Base-by-base conservation (phyloP, 495 filamentous ascomycete genomes). In the Evernia prunastri region DNA sequence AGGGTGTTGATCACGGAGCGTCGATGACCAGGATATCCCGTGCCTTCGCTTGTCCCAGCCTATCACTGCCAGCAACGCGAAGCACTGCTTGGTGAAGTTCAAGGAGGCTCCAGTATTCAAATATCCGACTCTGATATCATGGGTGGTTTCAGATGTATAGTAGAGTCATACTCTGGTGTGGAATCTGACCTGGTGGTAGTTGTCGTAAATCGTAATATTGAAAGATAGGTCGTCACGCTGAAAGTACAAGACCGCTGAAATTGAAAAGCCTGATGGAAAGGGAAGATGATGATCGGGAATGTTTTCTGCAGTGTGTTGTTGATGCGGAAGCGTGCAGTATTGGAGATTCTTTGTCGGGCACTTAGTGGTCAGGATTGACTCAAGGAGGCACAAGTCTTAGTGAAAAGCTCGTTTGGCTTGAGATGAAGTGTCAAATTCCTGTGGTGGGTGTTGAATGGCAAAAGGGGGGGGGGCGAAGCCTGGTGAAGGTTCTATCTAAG, bases 381-480 rank as follows among this genome's bases (percentile, higher is more conserved):
- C 61, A 68, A 68, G 60, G 18, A 45, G 61, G 56, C 40, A 63
- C 63, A 64, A 64, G 61, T 58, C 61, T 64, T 61, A 67, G 67
- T 63, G 31, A 67, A 67, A 60, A 64, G 66, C 66, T 67, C 66
- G 61, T 64, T 45, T 15, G 20, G 58, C 31, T 57, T 43, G 58
- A 49, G 37, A 23, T 54, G 27, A n/a, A 27, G 33, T 25, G 56
- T 59, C 23, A 27, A 33, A 27, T 27, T 27, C 35, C 20, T 64
- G 40, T 51, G 31, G 31, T 29, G 23, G 33, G 42, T 37, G 43
- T 59, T 35, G 56, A 27, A 31, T 6, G 35, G 56, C 13, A 43
- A 53, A 25, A 25, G 3, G 29, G 40, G 31, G 54, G 8, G 3
- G 29, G 40, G 31, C 39, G 8, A 59, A 36, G 15, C 23, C 20